Base-by-base conservation (phyloP, 768 basidiomycete species). In the Amanita molliuscula region DNA sequence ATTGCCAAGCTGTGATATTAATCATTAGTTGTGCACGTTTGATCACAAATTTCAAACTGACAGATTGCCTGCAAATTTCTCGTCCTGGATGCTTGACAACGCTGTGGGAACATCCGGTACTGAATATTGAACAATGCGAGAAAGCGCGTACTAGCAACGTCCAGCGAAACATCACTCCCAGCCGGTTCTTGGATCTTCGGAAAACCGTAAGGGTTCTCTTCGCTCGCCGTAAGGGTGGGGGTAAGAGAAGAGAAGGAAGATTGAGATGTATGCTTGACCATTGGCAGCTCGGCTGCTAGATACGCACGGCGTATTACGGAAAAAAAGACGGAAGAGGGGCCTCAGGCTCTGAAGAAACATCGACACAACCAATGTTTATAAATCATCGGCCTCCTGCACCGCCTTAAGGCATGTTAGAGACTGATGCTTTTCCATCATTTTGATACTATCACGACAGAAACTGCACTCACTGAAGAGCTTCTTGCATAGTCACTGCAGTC, bases 241-340 rank as follows among this genome's bases (percentile, higher is more conserved):
- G 47, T 38, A 36, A 38, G 25, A 47, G 46, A 47, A 47, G 46
- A 37, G 1, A 47, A 6, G 13, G 47, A 48, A 48, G 34, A 38
- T 10, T 48, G 35, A 16, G 47, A 25, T 38, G 47, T 48, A 34
- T 38, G 47, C 23, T 38, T 48, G 36, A 26, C 35, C 47, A 48
- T 48, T 35, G 11, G 35, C 47, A 48, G 47, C 35, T 40, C 47
- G 28, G 35, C 47, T 37, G 47, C 47, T 6, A 48, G 6, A 25
- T 29, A 38, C 47, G 47, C 37, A 7, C 35, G 16, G 47, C 35
- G 47, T 28, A 48, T 28, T 36, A 48, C 23, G 23, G 18, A 37
- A 40, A 48, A 18, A 16, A 38, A 28, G 25, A 48, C 9, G 34
- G 20, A 46, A 23, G 29, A 16, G 18, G 44, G 44, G 44, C 44